Evolutionary conservation across 2,329 filamentous ascomycete species (phyloP).

Genomic region (Rhynchosporium agropyri): DNA sequence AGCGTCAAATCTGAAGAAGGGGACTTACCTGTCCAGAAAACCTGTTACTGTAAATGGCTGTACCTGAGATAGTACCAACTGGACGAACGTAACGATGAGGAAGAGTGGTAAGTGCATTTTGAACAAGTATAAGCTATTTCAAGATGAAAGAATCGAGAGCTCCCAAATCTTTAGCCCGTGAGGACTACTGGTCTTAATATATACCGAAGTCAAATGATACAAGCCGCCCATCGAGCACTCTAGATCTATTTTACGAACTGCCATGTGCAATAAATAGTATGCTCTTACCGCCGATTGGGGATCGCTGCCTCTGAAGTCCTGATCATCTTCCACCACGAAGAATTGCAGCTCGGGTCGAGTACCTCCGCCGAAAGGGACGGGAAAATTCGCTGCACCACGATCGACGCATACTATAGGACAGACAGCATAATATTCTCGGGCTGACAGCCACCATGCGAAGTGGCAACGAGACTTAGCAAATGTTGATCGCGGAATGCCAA

Average conservation of each 20-base stretch:
- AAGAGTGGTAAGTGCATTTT: constrained; percentile 3
- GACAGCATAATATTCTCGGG: neutral
- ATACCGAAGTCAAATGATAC: neutral
- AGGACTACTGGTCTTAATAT: neutral
- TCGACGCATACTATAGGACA: neutral
- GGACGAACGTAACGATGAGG: neutral
- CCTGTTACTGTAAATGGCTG: constrained; percentile 24
- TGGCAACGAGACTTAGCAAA: neutral
- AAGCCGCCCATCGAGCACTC: neutral
- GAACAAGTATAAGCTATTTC: neutral
- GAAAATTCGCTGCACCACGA: neutral
- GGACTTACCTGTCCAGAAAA: constrained; percentile 12
- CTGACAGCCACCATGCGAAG: neutral
- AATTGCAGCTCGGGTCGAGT: neutral
- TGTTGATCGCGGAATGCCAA: neutral
- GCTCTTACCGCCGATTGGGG: too few relatives aligned
- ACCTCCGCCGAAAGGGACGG: neutral
- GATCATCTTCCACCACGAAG: constrained; percentile 3
- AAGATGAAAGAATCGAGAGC: neutral
- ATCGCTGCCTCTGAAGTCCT: neutral
- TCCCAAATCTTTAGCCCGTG: neutral
- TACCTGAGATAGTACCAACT: constrained; percentile 18
- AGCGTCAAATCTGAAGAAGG: neutral
- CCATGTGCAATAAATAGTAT: neutral
- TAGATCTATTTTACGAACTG: neutral